These are phyloP conservation scores for Stipa capillata DNA, from an alignment of 176 grass and related monocot genomes.

Conservation along the genomic window DNA sequence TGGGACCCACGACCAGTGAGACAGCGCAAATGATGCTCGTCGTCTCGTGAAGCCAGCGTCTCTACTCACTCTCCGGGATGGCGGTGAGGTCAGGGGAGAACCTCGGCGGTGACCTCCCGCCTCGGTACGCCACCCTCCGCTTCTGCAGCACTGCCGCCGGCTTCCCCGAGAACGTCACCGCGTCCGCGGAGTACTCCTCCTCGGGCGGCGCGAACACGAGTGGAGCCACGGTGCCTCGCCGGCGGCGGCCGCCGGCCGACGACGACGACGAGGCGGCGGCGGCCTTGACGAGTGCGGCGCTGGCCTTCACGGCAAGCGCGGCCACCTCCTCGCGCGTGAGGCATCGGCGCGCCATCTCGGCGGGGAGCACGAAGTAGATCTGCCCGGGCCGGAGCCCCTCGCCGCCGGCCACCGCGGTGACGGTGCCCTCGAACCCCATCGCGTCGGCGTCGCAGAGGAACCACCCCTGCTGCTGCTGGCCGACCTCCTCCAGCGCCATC, in stretches of 20 bases:
- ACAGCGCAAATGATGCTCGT: neutral
- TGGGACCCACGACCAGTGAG: neutral
- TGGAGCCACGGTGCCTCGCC: constrained; percentile 33
- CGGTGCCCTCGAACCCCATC: constrained; percentile 30
- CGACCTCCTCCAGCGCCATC: constrained; percentile 30
- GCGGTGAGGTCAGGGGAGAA: constrained; percentile 58
- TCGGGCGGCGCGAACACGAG: constrained; percentile 48
- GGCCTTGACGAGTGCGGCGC: constrained; percentile 20
- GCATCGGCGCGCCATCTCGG: neutral
- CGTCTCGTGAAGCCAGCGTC: neutral
- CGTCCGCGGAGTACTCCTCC: constrained; percentile 1
- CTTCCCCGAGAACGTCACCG: neutral
- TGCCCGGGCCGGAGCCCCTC: constrained; percentile 18
- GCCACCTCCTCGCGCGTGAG: constrained; percentile 36
- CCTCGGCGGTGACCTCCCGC: constrained; percentile 16
- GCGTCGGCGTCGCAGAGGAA: constrained; percentile 34
- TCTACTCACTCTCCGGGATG: constrained; percentile 49
- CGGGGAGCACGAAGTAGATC: constrained; percentile 53
- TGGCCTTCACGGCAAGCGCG: constrained; percentile 36
- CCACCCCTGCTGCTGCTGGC: neutral
- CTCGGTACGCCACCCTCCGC: constrained; percentile 1
- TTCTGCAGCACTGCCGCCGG: neutral
- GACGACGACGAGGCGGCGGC: neutral
- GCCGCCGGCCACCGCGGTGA: neutral
- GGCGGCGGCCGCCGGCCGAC: neutral